Evolutionary conservation across 169 alveolate genomes (phyloP), one percentile per base, ranked within the genome.

Genomic region (Babesia ovis): DNA sequence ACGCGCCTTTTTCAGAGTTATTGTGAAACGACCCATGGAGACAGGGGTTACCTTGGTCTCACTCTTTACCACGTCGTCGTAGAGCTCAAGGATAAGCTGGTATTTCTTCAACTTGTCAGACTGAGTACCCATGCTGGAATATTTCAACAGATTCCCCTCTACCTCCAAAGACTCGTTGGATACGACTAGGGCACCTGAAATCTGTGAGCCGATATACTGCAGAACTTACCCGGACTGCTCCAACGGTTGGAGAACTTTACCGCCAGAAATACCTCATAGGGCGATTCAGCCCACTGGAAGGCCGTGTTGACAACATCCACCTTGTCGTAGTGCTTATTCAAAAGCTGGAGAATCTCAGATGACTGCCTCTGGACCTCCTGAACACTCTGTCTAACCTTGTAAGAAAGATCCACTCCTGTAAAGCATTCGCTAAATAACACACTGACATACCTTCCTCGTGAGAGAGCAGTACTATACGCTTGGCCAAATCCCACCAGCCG

Each of bases 211-310:
- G n/a, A n/a, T n/a, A n/a, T n/a, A n/a, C n/a, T n/a, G n/a, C n/a
- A n/a, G 20, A 43, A 6, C 84, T 32, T 51, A 71, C 95, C 98
- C 8, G 99, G 99, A 23, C 97, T 91, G 85, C 95, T 97, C 93
- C 95, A 91, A 66, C 99, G 85, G 50, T 95, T 95, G 2, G 99
- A 95, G 85, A 94, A 96, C 85, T 96, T 96, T 32, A 96, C 85
- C 54, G 89, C 90, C 20, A 96, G 77, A 62, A 86, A 95, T 18
- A 95, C 84, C 45, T 91, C 86, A 56, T 92, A 88, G 23, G 95
- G 92, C 29, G 96, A 91, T 83, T 96, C 96, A 14, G 99, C 99
- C 99, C 99, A 96, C 79, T 94, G 97, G 77, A 95, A 94, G 32
- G 99, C 98, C 25, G 98, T 98, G 27, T 94, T 89, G 45, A 95